phyloP scores from a whole-genome alignment of 2,329 filamentous ascomycete genomes.

The Zymoseptoria tritici region DNA sequence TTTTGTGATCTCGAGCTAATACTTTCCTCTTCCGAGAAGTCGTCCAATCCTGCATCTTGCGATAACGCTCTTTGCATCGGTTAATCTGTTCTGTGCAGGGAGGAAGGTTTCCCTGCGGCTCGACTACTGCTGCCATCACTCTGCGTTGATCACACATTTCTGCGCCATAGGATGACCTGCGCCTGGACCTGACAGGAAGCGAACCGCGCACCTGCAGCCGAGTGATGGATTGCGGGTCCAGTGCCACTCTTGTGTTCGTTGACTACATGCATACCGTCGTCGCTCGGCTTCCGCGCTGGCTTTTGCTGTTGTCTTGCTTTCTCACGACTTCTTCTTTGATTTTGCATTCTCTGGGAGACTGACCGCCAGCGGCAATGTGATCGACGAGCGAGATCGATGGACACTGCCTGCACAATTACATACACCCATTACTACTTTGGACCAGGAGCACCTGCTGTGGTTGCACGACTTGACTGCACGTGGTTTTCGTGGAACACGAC shows the following conservation, averaged over 20 bases:
- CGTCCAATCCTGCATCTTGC: not conserved
- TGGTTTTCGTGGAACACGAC: not conserved
- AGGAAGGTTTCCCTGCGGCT: not conserved
- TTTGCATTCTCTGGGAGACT: not conserved
- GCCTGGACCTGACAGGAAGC: not conserved
- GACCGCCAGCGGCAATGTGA: not conserved
- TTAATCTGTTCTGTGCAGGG: not conserved
- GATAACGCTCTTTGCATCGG: not conserved
- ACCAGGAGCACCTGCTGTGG: not conserved
- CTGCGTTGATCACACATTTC: not conserved
- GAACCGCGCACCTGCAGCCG: not conserved
- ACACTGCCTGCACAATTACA: not conserved
- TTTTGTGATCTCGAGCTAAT: not conserved
- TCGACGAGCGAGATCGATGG: not conserved
- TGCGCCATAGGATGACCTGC: not conserved
- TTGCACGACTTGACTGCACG: not conserved
- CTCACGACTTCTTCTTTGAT: not conserved
- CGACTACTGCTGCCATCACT: not conserved
- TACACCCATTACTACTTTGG: not conserved
- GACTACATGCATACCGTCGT: not conserved
- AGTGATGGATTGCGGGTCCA: not conserved
- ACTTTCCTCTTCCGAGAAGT: not conserved
- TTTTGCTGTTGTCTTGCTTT: not conserved
- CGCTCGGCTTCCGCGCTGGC: not conserved
- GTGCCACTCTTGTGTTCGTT: not conserved